Base-by-base conservation (phyloP, 1,139 yeast genomes). In the Candida gigantensis region DNA sequence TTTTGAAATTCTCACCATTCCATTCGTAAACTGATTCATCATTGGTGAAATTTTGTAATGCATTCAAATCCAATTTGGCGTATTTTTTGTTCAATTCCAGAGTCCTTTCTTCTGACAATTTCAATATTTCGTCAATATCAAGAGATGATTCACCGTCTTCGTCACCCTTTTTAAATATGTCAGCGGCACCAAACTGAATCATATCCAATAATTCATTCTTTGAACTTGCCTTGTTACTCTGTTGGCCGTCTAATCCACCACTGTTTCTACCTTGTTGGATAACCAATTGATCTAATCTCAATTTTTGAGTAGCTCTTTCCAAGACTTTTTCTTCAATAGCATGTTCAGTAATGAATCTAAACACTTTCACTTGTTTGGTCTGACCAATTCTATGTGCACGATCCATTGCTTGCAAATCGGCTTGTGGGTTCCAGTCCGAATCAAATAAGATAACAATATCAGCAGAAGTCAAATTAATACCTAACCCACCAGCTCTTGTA, bases 301-400 rank as follows among this genome's bases (percentile, higher is more conserved):
- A 67, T 52, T 84, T 84, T 51, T 84, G 92, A 1, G 90, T 78
- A 2, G 92, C 92, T 51, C 92, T 68, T 57, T 84, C 94, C 42
- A 84, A 65, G 24, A 84, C 85, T 53, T 84, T 84, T 52, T 84
- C 92, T 57, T 84, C 94, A 42, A 84, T 82, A 2, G 92, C 88
- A 60, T 83, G 80, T 49, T 83, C 90, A 7, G 92, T 84, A 35
- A 84, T 78, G 52, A 84, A 79, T 56, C 94, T 66, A 53, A 78
- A 84, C 6, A 84, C 92, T 50, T 78, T 77, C 24, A 84, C 94
- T 55, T 84, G 94, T 47, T 84, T 84, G 19, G 84, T 84, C 57
- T 84, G 94, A 5, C 94, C 94, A 55, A 84, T 84, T 72, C 94
- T 76, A 58, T 84, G 94, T 1, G 94, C 92, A 65, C 94, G 74